Conservation (phyloP, 2,329 filamentous ascomycete species). For the Colletotrichum scovillei region DNA sequence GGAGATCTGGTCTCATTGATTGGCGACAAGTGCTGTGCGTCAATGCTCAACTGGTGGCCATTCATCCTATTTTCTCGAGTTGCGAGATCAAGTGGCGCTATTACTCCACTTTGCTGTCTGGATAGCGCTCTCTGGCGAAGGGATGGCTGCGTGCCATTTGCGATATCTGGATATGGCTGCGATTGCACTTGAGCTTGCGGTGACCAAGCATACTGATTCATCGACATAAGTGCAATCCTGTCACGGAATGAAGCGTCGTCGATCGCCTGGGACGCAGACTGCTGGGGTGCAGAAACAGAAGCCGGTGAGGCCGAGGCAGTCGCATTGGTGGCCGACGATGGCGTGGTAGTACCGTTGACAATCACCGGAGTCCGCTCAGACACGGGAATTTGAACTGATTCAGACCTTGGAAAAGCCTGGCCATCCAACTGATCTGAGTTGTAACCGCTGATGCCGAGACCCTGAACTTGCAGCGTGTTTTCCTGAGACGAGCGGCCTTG, state of each 20-base stretch:
- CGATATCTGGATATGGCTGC: conserved; percentile 39
- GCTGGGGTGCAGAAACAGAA: conserved; percentile 1
- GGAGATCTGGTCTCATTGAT: conserved; percentile 80
- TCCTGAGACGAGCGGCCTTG: conserved; percentile 38
- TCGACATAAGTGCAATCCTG: conserved; percentile 55
- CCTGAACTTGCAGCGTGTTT: conserved; percentile 42
- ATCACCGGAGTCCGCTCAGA: conserved; percentile 46
- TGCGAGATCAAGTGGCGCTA: conserved; percentile 68
- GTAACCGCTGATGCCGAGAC: conserved; percentile 28
- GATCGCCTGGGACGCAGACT: not conserved
- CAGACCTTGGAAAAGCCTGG: not conserved
- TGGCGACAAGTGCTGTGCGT: conserved; percentile 72
- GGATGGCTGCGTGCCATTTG: conserved; percentile 45
- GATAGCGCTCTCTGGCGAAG: conserved; percentile 51
- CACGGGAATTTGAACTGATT: conserved; percentile 34
- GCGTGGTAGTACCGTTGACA: conserved; percentile 48
- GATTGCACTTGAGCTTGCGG: conserved; percentile 19
- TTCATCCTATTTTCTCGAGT: conserved; percentile 56
- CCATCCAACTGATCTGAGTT: conserved; percentile 8
- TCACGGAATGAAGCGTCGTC: conserved; percentile 56
- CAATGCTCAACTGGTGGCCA: conserved; percentile 45
- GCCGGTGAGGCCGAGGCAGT: conserved; percentile 22
- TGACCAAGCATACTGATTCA: conserved; percentile 41
- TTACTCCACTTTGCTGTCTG: conserved; percentile 59
- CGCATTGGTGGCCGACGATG: conserved; percentile 17